phyloP scores from a whole-genome alignment of 2,329 filamentous ascomycete genomes.

The Diaporthe helianthi region DNA sequence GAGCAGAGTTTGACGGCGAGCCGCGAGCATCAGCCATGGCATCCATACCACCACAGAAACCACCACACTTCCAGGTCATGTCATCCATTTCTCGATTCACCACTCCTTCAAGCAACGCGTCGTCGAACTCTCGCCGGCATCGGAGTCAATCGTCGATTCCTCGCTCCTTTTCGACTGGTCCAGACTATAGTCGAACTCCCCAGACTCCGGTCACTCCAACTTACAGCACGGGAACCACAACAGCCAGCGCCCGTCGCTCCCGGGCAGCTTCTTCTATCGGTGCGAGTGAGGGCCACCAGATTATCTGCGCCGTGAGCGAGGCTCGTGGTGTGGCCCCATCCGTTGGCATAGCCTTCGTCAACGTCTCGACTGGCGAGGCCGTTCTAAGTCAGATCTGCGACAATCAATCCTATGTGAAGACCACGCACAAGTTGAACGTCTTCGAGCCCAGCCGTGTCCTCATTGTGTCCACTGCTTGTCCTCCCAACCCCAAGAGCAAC shows the following conservation, averaged over 20 bases:
- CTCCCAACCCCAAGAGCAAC: slow-evolving; percentile 72
- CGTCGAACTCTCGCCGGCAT: not conserved
- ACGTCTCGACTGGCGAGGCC: slow-evolving; percentile 83
- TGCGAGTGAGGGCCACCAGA: slow-evolving; percentile 65
- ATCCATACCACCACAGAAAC: not conserved
- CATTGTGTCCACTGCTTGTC: slow-evolving; percentile 73
- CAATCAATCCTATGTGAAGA: slow-evolving; percentile 88
- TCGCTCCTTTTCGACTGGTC: not conserved
- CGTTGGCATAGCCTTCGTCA: slow-evolving; percentile 86
- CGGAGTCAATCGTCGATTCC: too few species aligned
- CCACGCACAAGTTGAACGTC: slow-evolving; percentile 84
- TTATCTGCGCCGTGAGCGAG: slow-evolving; percentile 89
- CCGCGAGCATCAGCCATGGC: not conserved
- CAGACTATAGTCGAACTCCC: not conserved
- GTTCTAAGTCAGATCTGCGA: slow-evolving; percentile 91
- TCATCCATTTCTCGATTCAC: not conserved
- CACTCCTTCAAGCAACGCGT: not conserved
- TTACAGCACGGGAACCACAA: slow-evolving; percentile 43
- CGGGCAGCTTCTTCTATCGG: slow-evolving; percentile 51
- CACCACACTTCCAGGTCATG: not conserved
- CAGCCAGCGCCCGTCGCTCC: slow-evolving; percentile 53
- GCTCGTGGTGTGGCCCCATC: slow-evolving; percentile 85
- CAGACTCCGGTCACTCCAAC: slow-evolving; percentile 7
- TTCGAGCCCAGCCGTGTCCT: slow-evolving; percentile 82
- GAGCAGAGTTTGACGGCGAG: not conserved